phyloP scores from a whole-genome alignment of 2,329 filamentous ascomycete species.

The Neobulgaria alba region DNA sequence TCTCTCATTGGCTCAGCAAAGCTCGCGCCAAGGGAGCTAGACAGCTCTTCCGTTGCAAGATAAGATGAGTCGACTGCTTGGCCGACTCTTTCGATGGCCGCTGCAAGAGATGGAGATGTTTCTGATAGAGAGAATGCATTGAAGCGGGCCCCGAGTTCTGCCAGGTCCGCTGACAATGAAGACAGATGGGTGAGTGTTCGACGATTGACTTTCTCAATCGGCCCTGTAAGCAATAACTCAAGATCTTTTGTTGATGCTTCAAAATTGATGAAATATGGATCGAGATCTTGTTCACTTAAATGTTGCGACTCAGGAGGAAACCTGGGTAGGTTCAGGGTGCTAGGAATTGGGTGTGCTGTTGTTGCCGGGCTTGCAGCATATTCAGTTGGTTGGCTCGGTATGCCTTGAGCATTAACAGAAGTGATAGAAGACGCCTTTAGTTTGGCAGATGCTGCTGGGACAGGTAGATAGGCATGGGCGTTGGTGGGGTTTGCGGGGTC shows the following conservation, averaged over 20 bases:
- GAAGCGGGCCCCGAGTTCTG: conserved; percentile 89
- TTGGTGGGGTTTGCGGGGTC: conserved; percentile 86
- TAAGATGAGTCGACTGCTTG: conserved; percentile 95
- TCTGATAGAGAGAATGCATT: conserved; percentile 96
- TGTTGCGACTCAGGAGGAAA: conserved; percentile 74
- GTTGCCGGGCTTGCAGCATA: conserved; percentile 40
- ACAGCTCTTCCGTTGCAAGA: conserved; percentile 88
- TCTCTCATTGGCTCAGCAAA: conserved; percentile 98
- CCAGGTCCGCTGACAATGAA: conserved; percentile 75
- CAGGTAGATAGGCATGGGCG: conserved; percentile 78
- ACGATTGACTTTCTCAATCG: conserved; percentile 94
- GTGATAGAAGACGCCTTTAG: conserved; percentile 47
- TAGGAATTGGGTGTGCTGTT: conserved; percentile 48
- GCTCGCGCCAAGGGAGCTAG: conserved; percentile 76
- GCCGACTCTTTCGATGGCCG: conserved; percentile 87
- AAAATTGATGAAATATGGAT: conserved; percentile 92
- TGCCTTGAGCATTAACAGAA: conserved; percentile 38
- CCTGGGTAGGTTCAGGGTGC: conserved; percentile 58
- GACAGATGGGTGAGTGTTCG: conserved; percentile 80
- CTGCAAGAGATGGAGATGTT: conserved; percentile 76
- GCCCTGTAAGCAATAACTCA: conserved; percentile 78
- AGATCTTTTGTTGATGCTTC: conserved; percentile 88
- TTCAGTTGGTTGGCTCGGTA: conserved; percentile 44
- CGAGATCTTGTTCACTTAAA: conserved; percentile 80
- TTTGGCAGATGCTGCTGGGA: conserved; percentile 80